Percentiles rank a stretch among this genome's conserved stretches.
Evolutionary conservation across 148 eudicot species (phyloP).

Genomic region (Selenicereus undatus): DNA sequence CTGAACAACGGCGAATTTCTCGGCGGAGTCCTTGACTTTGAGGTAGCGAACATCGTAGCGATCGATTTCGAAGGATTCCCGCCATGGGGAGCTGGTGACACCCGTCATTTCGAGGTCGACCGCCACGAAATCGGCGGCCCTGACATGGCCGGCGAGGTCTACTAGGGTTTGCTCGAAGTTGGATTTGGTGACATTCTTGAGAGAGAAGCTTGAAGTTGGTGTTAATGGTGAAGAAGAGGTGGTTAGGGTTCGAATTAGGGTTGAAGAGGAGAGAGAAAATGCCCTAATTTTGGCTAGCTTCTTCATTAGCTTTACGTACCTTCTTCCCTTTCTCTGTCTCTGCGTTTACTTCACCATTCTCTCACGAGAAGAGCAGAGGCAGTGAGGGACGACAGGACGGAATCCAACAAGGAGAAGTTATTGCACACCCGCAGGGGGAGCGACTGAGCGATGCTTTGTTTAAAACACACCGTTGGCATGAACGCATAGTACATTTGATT

Average conservation of each 20-base stretch:
- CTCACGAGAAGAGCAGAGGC: neutral
- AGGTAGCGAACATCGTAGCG: conserved; percentile 63
- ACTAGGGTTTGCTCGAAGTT: conserved; percentile 63
- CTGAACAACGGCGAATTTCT: conserved; percentile 87
- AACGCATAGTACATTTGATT: too few species aligned
- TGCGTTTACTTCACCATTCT: neutral
- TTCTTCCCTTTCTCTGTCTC: neutral
- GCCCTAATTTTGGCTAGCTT: conserved; percentile 14
- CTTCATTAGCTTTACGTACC: conserved; percentile 17
- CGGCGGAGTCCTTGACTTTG: conserved; percentile 78
- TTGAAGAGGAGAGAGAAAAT: conserved; percentile 6
- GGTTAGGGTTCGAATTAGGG: conserved; percentile 36
- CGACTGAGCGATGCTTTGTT: too few species aligned
- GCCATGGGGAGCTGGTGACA: conserved; percentile 80
- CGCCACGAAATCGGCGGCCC: conserved; percentile 73
- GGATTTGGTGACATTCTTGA: conserved; percentile 75
- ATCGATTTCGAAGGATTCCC: conserved; percentile 75
- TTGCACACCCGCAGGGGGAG: too few species aligned
- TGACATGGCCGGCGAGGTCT: conserved; percentile 52
- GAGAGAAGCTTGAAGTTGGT: conserved; percentile 38
- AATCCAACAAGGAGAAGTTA: too few species aligned
- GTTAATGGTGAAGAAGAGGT: conserved; percentile 23
- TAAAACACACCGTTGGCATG: too few species aligned
- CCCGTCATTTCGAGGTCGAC: conserved; percentile 96
- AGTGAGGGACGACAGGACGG: neutral